A percentile compares a stretch with the other conserved stretches of the same genome.
phyloP scores from a whole-genome alignment of 805 yeast species.

The Ogataea kodamae region DNA sequence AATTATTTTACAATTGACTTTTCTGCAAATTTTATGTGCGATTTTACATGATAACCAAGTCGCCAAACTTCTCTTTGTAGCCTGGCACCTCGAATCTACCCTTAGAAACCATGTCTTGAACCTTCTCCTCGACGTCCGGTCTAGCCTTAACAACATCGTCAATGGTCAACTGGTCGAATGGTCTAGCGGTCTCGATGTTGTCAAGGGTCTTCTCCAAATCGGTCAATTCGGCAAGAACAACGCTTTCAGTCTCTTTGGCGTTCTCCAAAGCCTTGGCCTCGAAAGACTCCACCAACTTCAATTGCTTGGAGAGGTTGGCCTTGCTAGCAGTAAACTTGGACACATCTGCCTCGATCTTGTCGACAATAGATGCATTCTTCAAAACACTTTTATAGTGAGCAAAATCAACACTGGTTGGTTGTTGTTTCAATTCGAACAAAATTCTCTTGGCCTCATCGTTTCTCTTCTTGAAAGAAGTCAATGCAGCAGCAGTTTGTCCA shows the following conservation, averaged over 20 bases:
- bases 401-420: conserved; percentile 78
- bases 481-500: conserved; percentile 84
- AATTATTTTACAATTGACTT: conserved; percentile 2
- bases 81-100: conserved; percentile 99
- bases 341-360: conserved; percentile 76
- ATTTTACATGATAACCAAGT: conserved; percentile 81
- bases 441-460: conserved; percentile 94
- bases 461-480: conserved; percentile 95
- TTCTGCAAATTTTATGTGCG: conserved; percentile 10
- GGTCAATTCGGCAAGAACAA: conserved; percentile 80
- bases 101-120: conserved; percentile 87
- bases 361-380: conserved; percentile 76
- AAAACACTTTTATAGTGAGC: conserved; percentile 72
- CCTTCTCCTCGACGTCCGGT: conserved; percentile 97
- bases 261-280: conserved; percentile 94
- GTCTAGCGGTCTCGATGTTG: conserved; percentile 95
- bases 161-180: conserved; percentile 94
- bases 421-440: conserved; percentile 64
- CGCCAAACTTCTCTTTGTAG: conserved; percentile 97
- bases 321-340: conserved; percentile 76
- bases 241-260: conserved; percentile 88
- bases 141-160: conserved; percentile 93
- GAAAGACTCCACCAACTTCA: conserved; percentile 88
- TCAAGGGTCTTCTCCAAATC: conserved; percentile 84
- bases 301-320: conserved; percentile 82